These are phyloP conservation scores for Candida peoriensis DNA, from an alignment of 805 yeast species.

Conservation along the genomic window DNA sequence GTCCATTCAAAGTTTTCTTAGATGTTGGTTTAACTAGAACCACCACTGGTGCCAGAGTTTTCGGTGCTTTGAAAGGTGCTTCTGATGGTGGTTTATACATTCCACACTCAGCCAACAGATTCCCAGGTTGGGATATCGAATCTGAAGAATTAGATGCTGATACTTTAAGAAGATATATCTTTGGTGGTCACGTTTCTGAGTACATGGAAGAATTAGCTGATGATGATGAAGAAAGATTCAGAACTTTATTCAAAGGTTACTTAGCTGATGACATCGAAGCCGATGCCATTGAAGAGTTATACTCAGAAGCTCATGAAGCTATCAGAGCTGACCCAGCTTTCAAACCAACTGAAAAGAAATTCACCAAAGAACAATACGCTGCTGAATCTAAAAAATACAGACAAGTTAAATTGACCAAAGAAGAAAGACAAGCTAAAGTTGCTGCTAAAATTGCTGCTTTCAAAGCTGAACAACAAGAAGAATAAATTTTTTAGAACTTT, in stretches of 20 bases:
- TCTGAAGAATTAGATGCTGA: constrained; percentile 97
- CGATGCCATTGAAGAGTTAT: constrained; percentile 93
- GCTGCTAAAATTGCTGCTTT: constrained; percentile 92
- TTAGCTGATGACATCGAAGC: constrained; percentile 96
- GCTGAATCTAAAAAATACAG: constrained; percentile 93
- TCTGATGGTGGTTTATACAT: constrained; percentile 99
- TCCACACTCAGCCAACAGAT: constrained; percentile 99
- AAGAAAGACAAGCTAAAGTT: constrained; percentile 84
- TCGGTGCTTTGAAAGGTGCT: constrained; percentile 99
- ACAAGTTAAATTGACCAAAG: constrained; percentile 82
- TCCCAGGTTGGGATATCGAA: constrained; percentile 99
- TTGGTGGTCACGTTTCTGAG: constrained; percentile 99
- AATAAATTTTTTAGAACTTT: constrained; percentile 3
- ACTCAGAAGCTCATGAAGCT: constrained; percentile 88
- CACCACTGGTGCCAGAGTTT: constrained; percentile 99
- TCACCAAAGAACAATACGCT: constrained; percentile 97
- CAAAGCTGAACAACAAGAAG: constrained; percentile 38
- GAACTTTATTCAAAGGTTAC: constrained; percentile 93
- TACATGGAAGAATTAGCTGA: constrained; percentile 99
- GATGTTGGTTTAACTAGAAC: constrained; percentile 99
- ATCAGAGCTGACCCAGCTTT: constrained; percentile 94
- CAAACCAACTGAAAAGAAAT: constrained; percentile 87
- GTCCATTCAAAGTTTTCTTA: constrained; percentile 99
- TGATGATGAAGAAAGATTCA: constrained; percentile 99
- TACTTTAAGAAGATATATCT: constrained; percentile 95